phyloP scores from a whole-genome alignment of 2,329 filamentous ascomycete species.

The Aspergillus spinulosporus region DNA sequence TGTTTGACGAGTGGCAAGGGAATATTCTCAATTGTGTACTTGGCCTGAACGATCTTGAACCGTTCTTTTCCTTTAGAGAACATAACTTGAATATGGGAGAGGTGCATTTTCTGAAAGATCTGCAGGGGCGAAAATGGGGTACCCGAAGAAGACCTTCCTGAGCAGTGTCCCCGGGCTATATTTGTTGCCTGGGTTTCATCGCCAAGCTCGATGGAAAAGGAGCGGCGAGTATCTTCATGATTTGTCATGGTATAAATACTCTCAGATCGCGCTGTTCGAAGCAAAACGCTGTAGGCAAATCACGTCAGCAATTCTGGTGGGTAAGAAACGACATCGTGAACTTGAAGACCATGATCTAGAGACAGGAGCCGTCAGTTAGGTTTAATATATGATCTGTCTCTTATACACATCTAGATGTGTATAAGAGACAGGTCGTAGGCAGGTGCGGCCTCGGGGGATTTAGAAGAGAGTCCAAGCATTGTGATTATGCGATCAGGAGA shows the following conservation, averaged over 20 bases:
- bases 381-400: neutral
- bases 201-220: neutral
- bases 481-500: too few species aligned
- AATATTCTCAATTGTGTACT: neutral
- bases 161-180: neutral
- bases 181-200: neutral
- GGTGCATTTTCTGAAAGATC: neutral
- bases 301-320: neutral
- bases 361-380: neutral
- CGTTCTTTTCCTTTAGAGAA: neutral
- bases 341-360: neutral
- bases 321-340: neutral
- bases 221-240: neutral
- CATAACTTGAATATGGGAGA: neutral
- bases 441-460: slow-evolving; percentile 3
- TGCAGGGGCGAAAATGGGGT: neutral
- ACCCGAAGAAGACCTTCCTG: neutral
- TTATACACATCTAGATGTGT: too few species aligned
- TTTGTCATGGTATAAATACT: neutral
- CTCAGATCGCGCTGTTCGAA: neutral
- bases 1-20: neutral
- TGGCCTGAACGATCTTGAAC: neutral
- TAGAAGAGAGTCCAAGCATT: neutral
- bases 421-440: neutral
- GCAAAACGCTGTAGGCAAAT: neutral